Evolutionary conservation across 192 early-diverging fungal genomes (phyloP).

Genomic region (Coemansia sp.): DNA sequence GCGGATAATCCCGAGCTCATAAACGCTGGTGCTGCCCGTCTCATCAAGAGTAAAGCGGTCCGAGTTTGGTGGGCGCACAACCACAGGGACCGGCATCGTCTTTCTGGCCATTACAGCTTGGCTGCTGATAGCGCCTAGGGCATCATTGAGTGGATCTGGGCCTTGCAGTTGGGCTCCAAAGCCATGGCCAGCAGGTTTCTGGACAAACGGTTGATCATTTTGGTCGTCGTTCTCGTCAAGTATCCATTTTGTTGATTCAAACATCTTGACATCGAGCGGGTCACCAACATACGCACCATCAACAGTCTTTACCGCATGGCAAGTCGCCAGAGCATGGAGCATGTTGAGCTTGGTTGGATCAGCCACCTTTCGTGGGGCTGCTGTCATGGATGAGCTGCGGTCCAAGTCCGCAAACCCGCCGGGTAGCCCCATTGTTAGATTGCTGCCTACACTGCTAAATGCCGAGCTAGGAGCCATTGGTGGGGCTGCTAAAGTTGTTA

Average conservation of each 20-base stretch:
- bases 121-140: background rate
- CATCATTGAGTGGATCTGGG: background rate
- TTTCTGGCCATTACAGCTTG: background rate
- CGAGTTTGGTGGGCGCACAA: slow-evolving; percentile 84
- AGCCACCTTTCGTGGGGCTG: slow-evolving; percentile 38
- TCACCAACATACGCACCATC: slow-evolving; percentile 90
- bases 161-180: slow-evolving; percentile 1
- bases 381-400: slow-evolving; percentile 47
- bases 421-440: slow-evolving; percentile 19
- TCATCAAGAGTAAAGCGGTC: slow-evolving; percentile 62
- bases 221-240: slow-evolving; percentile 82
- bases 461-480: slow-evolving; percentile 51
- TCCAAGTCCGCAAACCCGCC: slow-evolving; percentile 41
- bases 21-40: slow-evolving; percentile 26
- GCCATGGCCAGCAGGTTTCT: slow-evolving; percentile 7
- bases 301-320: slow-evolving; percentile 88
- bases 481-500: slow-evolving; percentile 16
- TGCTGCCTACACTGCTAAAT: slow-evolving; percentile 51
- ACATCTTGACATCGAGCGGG: slow-evolving; percentile 97
- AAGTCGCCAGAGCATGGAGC: slow-evolving; percentile 71
- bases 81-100: slow-evolving; percentile 65
- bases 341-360: slow-evolving; percentile 51
- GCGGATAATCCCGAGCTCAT: slow-evolving; percentile 79
- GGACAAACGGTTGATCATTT: background rate
- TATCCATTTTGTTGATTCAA: slow-evolving; percentile 92